These are phyloP conservation scores for Tuber borchii DNA, from an alignment of 495 filamentous ascomycete genomes.

Conservation along the genomic window DNA sequence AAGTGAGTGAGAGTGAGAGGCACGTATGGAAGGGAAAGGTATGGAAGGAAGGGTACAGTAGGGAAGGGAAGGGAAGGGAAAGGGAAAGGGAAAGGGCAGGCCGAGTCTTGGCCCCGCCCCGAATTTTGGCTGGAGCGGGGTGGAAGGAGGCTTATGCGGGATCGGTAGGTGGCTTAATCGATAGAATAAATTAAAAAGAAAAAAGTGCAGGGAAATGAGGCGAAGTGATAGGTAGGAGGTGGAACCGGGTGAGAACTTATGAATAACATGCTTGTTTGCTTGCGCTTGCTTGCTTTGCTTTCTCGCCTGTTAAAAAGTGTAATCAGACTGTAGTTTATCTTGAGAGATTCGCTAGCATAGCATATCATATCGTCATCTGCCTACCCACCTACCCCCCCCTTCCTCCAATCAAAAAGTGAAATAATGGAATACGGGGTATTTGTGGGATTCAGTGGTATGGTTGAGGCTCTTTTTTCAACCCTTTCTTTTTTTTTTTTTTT, in stretches of 20 bases:
- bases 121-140: background rate
- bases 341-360: background rate
- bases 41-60: too few relatives aligned
- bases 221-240: too few relatives aligned
- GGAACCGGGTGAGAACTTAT: background rate
- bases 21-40: background rate
- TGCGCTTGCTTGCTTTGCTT: too few relatives aligned
- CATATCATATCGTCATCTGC: background rate
- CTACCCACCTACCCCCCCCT: background rate
- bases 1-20: background rate
- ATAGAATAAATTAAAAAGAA: background rate
- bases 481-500: background rate
- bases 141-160: conserved; percentile 5
- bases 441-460: background rate
- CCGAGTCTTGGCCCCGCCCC: background rate
- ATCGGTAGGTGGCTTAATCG: conserved; percentile 10
- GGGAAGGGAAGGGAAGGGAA: background rate
- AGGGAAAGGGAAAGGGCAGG: background rate
- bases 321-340: too few relatives aligned
- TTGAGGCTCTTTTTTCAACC: background rate
- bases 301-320: too few relatives aligned
- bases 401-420: background rate
- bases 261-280: too few relatives aligned
- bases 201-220: background rate
- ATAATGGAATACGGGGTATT: background rate